These are phyloP conservation scores for Fusarium fujikuroi DNA, from an alignment of 2,329 filamentous ascomycete species.

Conservation along the genomic window DNA sequence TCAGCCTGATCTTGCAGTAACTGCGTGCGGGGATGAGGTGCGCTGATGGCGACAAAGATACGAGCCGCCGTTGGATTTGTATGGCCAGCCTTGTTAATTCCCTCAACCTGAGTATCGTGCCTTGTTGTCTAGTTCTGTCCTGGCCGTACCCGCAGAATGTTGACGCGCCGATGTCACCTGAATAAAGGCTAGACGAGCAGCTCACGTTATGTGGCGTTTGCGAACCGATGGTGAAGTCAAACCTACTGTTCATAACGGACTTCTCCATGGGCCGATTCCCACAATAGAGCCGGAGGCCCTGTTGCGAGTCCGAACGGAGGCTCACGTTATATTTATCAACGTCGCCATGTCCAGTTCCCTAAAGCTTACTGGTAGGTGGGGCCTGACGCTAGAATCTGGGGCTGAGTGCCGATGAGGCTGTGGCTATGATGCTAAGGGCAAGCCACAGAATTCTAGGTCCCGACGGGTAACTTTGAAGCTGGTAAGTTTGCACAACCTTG, in stretches of 20 bases:
- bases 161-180: conserved; percentile 29
- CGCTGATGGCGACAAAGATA: conserved; percentile 23
- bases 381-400: conserved; percentile 10
- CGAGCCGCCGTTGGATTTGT: conserved; percentile 29
- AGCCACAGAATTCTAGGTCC: conserved; percentile 22
- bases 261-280: conserved; percentile 17
- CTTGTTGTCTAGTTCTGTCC: conserved; percentile 17
- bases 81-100: conserved; percentile 35
- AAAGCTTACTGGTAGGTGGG: conserved; percentile 2
- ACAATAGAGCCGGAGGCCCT: background rate
- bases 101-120: conserved; percentile 26
- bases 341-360: background rate
- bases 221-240: background rate
- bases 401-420: conserved; percentile 26
- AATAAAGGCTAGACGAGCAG: conserved; percentile 13
- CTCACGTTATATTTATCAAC: conserved; percentile 31
- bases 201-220: conserved; percentile 8
- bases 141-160: conserved; percentile 31
- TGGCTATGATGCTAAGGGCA: conserved; percentile 22
- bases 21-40: conserved; percentile 23
- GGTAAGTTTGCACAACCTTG: conserved; percentile 24
- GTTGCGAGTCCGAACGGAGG: conserved; percentile 24
- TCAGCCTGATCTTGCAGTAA: conserved; percentile 31
- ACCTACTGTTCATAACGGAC: background rate
- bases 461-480: conserved; percentile 2